Percentiles rank a stretch among this genome's conserved stretches.
These are phyloP conservation scores for Pilatotrama ljubarskyi DNA, from an alignment of 768 basidiomycete species.

Conservation along the genomic window DNA sequence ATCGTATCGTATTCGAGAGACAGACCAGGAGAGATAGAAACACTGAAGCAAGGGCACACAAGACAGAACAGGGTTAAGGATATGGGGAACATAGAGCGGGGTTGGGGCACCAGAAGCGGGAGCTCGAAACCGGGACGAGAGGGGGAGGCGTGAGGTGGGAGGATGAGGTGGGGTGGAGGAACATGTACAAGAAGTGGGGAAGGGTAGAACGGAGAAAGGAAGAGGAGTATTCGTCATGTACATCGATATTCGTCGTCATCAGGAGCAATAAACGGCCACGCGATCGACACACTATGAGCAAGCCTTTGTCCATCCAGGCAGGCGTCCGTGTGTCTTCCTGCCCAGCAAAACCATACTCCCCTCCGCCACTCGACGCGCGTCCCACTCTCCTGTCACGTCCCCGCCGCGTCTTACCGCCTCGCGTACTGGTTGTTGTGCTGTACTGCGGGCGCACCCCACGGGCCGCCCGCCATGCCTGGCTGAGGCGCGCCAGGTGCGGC, in stretches of 20 bases:
- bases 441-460: conserved; percentile 30
- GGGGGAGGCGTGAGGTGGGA: neutral
- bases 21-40: neutral
- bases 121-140: neutral
- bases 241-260: conserved; percentile 6
- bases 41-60: neutral
- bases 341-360: conserved; percentile 8
- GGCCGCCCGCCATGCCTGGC: conserved; percentile 12
- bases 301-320: conserved; percentile 20
- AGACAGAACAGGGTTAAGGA: conserved; percentile 15
- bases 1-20: conserved; percentile 11
- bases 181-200: conserved; percentile 11
- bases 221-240: conserved; percentile 7
- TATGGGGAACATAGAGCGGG: conserved; percentile 10
- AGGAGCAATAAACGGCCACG: conserved; percentile 3
- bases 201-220: neutral
- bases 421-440: conserved; percentile 31
- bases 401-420: conserved; percentile 17
- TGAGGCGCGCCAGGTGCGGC: conserved; percentile 18
- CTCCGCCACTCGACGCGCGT: neutral
- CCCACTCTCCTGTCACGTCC: too few relatives aligned
- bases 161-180: neutral
- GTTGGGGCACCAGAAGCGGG: neutral
- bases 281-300: conserved; percentile 16
- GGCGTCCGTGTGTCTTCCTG: conserved; percentile 22